These are phyloP conservation scores for Diutina mesorugosa DNA, from an alignment of 1,139 yeast genomes.

Conservation along the genomic window DNA sequence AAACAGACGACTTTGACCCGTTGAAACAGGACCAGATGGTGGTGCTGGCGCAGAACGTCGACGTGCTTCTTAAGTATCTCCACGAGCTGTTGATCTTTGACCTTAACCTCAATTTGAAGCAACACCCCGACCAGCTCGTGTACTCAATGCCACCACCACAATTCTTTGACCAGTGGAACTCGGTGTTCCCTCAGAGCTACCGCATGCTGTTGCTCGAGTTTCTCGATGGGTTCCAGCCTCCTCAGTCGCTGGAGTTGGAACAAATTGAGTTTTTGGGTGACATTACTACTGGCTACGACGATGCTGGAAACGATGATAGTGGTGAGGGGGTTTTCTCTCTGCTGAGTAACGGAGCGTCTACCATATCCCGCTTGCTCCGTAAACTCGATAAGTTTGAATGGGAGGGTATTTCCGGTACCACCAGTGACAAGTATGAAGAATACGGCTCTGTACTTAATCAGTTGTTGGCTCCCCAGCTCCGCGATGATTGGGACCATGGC, in stretches of 20 bases:
- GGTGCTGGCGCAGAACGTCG: constrained; percentile 14
- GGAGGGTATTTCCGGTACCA: not conserved
- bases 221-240: constrained; percentile 5
- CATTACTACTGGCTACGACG: not conserved
- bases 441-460: not conserved
- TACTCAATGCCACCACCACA: not conserved
- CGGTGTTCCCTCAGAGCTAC: constrained; percentile 22
- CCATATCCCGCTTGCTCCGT: not conserved
- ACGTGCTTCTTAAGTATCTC: constrained; percentile 21
- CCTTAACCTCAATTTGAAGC: constrained; percentile 15
- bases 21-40: constrained; percentile 17
- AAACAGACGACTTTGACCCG: constrained; percentile 19
- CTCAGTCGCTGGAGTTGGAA: not conserved
- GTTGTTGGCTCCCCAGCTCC: not conserved
- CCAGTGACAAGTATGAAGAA: not conserved
- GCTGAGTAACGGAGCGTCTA: not conserved
- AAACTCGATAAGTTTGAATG: not conserved
- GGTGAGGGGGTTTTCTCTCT: not conserved
- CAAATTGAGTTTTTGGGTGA: constrained; percentile 1
- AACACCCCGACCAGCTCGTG: constrained; percentile 4
- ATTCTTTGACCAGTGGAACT: constrained; percentile 9
- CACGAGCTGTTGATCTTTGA: constrained; percentile 26
- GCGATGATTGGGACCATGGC: not conserved
- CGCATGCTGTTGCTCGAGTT: constrained; percentile 21
- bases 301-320: not conserved